Base-by-base conservation (phyloP, 164 flowering plant species). In the Magnolia officinalis region DNA sequence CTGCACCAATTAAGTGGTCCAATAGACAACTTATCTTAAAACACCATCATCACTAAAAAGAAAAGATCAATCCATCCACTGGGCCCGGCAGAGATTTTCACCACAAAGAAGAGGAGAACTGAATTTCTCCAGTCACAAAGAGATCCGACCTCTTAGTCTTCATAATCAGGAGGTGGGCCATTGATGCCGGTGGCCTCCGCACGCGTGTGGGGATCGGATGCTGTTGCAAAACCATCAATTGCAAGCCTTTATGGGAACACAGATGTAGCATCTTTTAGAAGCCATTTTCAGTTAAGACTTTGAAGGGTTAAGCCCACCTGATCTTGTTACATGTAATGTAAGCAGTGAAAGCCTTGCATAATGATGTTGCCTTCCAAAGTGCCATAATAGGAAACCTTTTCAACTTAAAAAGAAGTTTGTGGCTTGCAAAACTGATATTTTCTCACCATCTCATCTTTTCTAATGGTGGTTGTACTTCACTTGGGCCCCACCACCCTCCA, bases 181-280 rank as follows among this genome's bases (percentile, higher is more conserved):
- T 75, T 63, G 21, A n/a, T 84, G 85, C 82, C 76, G 63, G 77
- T 73, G 29, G 73, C 75, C 83, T 77, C 59, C 78, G 78, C 82
- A 82, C 24, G 18, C 67, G 66, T 66, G 75, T 37, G 16, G 71
- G 37, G 37, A 69, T 52, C 63, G 71, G 70, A 72, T 50, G 69
- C 75, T 72, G 76, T 50, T 24, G 4, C 19, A 13, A 9, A 73
- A 51, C 75, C 75, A 45, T 75, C 58, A 4, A 14, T 20, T 72
- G 71, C 74, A 79, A 72, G 70, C 18, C 72, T 67, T 74, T 72
- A 8, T 9, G 19, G 18, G 55, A 13, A 50, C 49, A 37, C 29
- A 4, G 8, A 2, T 16, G 13, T 31, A 50, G 49, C 19, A 4
- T 45, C 14, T 13, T 29, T 10, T 71, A 26, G 52, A 4, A 21